Base-by-base conservation (phyloP, 2,329 filamentous ascomycete species). In the Colletotrichum melonis region DNA sequence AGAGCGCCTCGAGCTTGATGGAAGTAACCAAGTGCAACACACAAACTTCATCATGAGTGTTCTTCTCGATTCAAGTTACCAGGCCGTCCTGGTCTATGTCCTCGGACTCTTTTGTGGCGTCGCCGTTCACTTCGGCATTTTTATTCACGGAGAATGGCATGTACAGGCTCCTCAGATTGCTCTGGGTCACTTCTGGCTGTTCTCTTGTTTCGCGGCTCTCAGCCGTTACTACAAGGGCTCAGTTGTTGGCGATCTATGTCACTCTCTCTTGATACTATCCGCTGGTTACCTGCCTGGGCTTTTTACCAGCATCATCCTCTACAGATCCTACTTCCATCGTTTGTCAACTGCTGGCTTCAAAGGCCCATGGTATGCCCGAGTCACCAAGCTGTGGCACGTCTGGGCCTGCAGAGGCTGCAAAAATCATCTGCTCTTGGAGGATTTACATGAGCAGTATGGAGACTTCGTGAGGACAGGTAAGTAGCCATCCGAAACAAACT, bases 291-390 rank as follows among this genome's bases (percentile, higher is more conserved):
- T 77, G 3, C 49, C 63, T 7, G 59, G 69, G 1, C 73, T 78
- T 6, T 35, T 77, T 7, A 38, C 55, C 9, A 85, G 83, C 72
- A 83, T 85, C 22, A 28, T 79, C 8, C 67, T 82, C n/a, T 83
- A 86, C 76, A 79, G 84, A 19, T 68, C 78, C 2, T 80, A 83
- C 67, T 84, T 84, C 72, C 84, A 85, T 66, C 81, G 81, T 4
- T 77, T 85, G 12, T 78, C 76, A n/a, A 65, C 79, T 14, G 69
- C 73, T 46, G 74, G 75, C 74, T 84, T 85, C 52, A 79, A 79
- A 1, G 84, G 84, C 0, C 84, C 84, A 1, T 79, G 80, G 58
- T 76, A 76, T 11, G 81, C 81, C 24, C 78, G 80, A 3, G 72
- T 83, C 22, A 80, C 79, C 19, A 85, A 85, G 63, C 76, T 84